These are phyloP conservation scores for Oxyria digyna DNA, from an alignment of 148 eudicot genomes.

Conservation along the genomic window DNA sequence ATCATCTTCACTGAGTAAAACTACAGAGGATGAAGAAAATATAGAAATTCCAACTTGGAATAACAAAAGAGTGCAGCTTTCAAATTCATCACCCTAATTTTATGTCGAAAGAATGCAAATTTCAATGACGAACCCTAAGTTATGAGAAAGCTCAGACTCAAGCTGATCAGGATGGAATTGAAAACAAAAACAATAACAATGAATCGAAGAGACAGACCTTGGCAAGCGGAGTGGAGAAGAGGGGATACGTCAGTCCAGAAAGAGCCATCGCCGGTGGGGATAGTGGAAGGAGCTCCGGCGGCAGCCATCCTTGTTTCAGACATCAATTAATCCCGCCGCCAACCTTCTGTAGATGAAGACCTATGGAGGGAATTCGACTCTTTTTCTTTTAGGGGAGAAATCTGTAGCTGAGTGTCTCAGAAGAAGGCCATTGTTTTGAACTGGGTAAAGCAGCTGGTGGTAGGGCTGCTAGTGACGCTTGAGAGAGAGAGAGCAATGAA, in stretches of 20 bases:
- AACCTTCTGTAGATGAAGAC: not conserved
- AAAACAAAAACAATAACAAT: not conserved
- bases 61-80: not conserved
- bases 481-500: not conserved
- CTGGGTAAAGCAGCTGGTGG: not conserved
- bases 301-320: constrained; percentile 6
- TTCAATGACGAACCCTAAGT: not conserved
- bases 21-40: not conserved
- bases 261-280: constrained; percentile 54
- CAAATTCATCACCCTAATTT: not conserved
- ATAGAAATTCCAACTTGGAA: constrained; percentile 1
- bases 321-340: constrained; percentile 11
- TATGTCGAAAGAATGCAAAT: not conserved
- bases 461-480: not conserved
- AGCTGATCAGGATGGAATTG: constrained; percentile 14
- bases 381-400: not conserved
- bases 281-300: constrained; percentile 17
- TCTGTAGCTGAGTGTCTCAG: not conserved
- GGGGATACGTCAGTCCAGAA: constrained; percentile 74
- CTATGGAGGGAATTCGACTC: not conserved
- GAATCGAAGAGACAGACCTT: constrained; percentile 28
- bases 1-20: not conserved
- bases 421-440: not conserved
- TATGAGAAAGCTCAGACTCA: not conserved
- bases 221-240: constrained; percentile 49